Conservation (phyloP, 345 rosid genomes). For the Lepidium africanum region DNA sequence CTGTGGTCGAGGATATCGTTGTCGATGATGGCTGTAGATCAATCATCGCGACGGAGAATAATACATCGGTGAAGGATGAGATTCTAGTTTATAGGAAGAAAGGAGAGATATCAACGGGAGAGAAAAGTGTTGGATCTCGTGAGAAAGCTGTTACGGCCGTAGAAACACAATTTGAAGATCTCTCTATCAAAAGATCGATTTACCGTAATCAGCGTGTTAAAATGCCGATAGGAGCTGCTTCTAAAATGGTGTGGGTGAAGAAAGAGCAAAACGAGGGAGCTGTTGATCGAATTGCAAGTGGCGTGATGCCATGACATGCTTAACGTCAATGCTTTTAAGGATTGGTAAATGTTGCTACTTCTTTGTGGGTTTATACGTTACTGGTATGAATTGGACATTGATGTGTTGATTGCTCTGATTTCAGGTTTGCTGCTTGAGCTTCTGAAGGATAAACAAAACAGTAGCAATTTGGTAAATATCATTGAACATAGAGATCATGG, state of each 20-base stretch:
- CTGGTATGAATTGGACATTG: neutral
- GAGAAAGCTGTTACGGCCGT: neutral
- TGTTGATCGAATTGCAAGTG: neutral
- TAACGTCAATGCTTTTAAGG: neutral
- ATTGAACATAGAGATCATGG: neutral
- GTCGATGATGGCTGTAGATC: neutral
- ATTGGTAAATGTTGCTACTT: neutral
- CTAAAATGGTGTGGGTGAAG: constrained; percentile 28
- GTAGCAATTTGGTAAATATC: neutral
- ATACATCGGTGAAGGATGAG: neutral
- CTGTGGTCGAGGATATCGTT: neutral
- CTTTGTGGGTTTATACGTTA: neutral
- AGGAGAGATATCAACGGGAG: neutral
- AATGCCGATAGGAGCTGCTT: neutral
- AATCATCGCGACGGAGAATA: constrained; percentile 1
- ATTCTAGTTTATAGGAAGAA: neutral
- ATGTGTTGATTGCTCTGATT: neutral
- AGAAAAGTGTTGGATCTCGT: neutral
- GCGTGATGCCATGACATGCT: neutral
- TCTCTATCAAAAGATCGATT: neutral
- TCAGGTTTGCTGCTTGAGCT: neutral
- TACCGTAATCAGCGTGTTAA: neutral
- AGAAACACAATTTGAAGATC: neutral
- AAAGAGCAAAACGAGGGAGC: neutral
- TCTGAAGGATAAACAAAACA: neutral